Base-by-base conservation (phyloP, 2,329 filamentous ascomycete genomes). In the Elsinoe batatas region DNA sequence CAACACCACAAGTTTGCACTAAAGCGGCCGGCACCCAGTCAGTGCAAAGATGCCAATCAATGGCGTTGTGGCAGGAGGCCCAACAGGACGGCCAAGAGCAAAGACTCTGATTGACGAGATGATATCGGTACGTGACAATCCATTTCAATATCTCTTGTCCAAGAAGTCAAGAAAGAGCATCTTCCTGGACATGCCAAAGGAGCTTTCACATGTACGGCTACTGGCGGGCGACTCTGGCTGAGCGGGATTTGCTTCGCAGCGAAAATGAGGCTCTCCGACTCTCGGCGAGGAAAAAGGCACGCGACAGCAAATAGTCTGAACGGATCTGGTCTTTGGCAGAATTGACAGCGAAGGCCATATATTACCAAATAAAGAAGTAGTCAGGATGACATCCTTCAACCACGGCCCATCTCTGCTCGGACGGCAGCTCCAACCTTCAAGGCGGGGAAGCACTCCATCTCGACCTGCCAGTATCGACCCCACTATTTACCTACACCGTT, bases 401-500 rank as follows among this genome's bases (percentile, higher is more conserved):
- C 33, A 58, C 38, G 17, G 12, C 15, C 30, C 22, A 22, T 22
- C 22, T 22, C 22, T 37, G 22, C 37, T 26, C 32, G 42, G 51
- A 30, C 18, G 10, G 43, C 18, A 30, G 26, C 18, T 42, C 42
- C 26, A 20, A 36, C 30, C 22, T 18, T 20, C 12, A 36, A 50
- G 20, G 38, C 30, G 53, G 53, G 26, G 30, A 58, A 58, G 44
- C 46, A 43, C 51, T 49, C 42, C 53, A 53, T 32, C 32, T 36
- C 35, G 26, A 47, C 11, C 35, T 43, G 47, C 57, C 51, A 58
- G 43, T 32, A 46, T 40, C 47, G 46, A 56, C 57, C 57, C 57
- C 57, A 54, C 57, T 55, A 58, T 58, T 54, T 55, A 56, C 57
- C 53, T 53, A 36, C 53, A 53, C 46, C 38, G 44, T 40, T 50